These are phyloP conservation scores for Wickerhamiella bombiphila DNA, from an alignment of 805 yeast species.

Conservation along the genomic window DNA sequence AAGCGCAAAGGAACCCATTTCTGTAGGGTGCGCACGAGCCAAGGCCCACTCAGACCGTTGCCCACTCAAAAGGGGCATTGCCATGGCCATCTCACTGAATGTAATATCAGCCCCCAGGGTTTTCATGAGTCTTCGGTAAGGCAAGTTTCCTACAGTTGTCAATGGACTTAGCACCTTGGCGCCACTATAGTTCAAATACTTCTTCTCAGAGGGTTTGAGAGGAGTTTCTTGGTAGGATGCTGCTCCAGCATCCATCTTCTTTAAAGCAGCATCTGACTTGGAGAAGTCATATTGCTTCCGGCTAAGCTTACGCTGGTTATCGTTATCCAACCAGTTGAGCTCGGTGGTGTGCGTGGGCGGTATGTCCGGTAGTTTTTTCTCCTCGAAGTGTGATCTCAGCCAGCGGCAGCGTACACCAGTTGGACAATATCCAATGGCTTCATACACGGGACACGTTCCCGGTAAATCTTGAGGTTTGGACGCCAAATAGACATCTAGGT, in stretches of 20 bases:
- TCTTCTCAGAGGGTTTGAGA: conserved; percentile 69
- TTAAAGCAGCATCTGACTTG: conserved; percentile 41
- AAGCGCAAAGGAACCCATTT: conserved; percentile 79
- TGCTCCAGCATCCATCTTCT: conserved; percentile 35
- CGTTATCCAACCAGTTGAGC: conserved; percentile 43
- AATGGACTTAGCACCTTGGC: conserved; percentile 89
- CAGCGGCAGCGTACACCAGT: conserved; percentile 88
- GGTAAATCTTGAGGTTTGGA: conserved; percentile 57
- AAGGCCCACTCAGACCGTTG: conserved; percentile 95
- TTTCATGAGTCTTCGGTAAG: conserved; percentile 86
- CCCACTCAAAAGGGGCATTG: conserved; percentile 77
- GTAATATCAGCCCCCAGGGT: conserved; percentile 85
- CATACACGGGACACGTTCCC: conserved; percentile 74
- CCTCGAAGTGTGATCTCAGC: conserved; percentile 50
- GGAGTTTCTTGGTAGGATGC: conserved; percentile 62
- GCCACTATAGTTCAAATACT: conserved; percentile 44
- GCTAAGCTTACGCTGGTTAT: conserved; percentile 34
- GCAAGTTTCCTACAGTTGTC: conserved; percentile 95
- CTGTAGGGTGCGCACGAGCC: conserved; percentile 72
- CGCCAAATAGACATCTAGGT: conserved; percentile 46
- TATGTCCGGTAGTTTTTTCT: conserved; percentile 14
- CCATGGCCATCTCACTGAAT: conserved; percentile 87
- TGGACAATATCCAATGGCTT: conserved; percentile 78
- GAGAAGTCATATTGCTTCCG: conserved; percentile 48
- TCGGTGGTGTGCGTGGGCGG: conserved; percentile 36